phyloP scores from a whole-genome alignment of 176 grass and related monocot genomes.

The Carex scoparia region DNA sequence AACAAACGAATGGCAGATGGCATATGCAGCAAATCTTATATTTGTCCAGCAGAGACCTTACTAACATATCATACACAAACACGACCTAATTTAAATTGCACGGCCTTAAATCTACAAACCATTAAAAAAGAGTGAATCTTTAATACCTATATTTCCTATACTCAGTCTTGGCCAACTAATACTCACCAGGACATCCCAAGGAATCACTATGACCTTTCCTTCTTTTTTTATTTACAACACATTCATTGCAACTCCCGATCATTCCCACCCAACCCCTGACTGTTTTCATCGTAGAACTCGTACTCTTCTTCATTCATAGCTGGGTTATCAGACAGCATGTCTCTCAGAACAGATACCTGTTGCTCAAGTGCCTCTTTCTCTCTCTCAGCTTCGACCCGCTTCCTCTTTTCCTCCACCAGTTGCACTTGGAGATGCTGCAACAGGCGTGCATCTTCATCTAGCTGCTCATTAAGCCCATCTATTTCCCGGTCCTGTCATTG shows the following conservation, averaged over 20 bases:
- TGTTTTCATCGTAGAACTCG: not conserved
- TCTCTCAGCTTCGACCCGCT: conserved; percentile 68
- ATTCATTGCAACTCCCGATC: not conserved
- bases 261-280: not conserved
- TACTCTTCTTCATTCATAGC: conserved; percentile 43
- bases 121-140: not conserved
- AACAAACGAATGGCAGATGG: not conserved
- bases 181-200: conserved; percentile 4
- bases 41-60: not conserved
- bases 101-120: conserved; percentile 9
- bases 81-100: not conserved
- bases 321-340: conserved; percentile 61
- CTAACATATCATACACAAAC: conserved; percentile 2
- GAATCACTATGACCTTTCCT: not conserved
- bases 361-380: conserved; percentile 78
- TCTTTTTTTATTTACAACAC: not conserved
- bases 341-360: conserved; percentile 79
- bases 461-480: conserved; percentile 73
- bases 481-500: conserved; percentile 83
- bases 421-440: conserved; percentile 85
- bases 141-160: not conserved
- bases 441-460: conserved; percentile 83
- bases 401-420: conserved; percentile 67
- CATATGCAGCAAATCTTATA: not conserved
- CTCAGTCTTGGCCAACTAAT: not conserved